Base-by-base conservation (phyloP, 2,329 filamentous ascomycete genomes). In the Penicillium sp. region DNA sequence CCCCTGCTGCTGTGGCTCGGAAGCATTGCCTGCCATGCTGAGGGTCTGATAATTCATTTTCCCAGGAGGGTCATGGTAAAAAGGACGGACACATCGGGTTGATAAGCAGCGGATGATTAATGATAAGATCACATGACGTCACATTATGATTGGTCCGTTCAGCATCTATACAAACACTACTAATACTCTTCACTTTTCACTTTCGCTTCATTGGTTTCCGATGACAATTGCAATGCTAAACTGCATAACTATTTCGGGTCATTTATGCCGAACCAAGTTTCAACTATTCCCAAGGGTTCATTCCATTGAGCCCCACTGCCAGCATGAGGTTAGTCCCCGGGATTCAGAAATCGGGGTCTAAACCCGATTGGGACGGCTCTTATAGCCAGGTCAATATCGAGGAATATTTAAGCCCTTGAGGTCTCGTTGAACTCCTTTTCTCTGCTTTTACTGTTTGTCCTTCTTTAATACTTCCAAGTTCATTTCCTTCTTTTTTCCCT, bases 11-110 rank as follows among this genome's bases (percentile, higher is more conserved):
- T 27, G 55, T 54, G 43, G 45, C 55, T 60, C 54, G 43, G 62
- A 59, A 59, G 66, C 60, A 66, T 64, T 53, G 55, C 58, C 66
- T 51, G 67, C 63, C 69, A 69, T 71, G 49, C 56, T 68, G 65
- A 72, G 66, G 53, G 72, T 65, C 58, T 72, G 69, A 49, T 74
- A 74, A 58, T 71, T 70, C 71, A 74, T 74, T 51, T 48, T 54
- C 42, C 51, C 48, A 48, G 47, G 33, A 49, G 52, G 49, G 54
- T 54, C 41, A 44, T 51, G 49, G 29, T 26, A 9, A n/a, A 20
- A 44, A 6, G 37, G 35, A 5, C 31, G 26, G 49, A 20, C 41
- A 22, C 45, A 15, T 23, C 15, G 35, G 47, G 18, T 52, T 52
- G 62, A 64, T 64, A 62, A 62, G 52, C 47, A 29, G 6, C 42